Base-by-base conservation (phyloP, 2,329 filamentous ascomycete genomes). In the Pseudovirgaria hyperparasitica region DNA sequence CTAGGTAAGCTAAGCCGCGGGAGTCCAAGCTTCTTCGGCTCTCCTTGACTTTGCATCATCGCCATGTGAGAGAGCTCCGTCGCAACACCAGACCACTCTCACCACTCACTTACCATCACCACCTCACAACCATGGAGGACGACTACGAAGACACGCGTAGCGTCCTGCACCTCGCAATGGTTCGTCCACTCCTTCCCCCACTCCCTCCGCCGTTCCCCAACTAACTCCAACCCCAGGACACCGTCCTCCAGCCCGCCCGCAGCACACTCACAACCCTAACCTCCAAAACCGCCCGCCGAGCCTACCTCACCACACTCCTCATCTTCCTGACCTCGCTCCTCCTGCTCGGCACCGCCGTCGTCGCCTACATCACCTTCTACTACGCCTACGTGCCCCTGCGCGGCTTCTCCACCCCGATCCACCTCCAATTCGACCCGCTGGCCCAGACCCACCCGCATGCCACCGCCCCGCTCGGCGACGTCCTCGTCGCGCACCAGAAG, bases 301-400 rank as follows among this genome's bases (percentile, higher is more conserved):
- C 72, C 16, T 82, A 81, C 46, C 50, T 82, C 25, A 70, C 69
- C 32, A 70, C 63, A 9, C 36, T 65, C 9, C 59, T 77, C 14
- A 57, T 73, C 36, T 45, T 67, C 23, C 37, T 56, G 26, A 61
- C 72, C 13, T 65, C 67, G 3, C 38, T 65, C 10, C 37, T 67
- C 21, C 63, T 82, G 26, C 54, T 78, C 22, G 62, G 58, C 19
- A 49, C 72, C 12, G 73, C 76, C 5, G 53, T 65, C 5, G 44
- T 70, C 20, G 72, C 73, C 18, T 82, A 81, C 46, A 58, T 61
- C 19, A 54, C 75, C 11, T 81, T 82, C 55, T 82, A 82, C 57
- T 64, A 67, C 50, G 66, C 64, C 34, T 80, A 74, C 53, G 69
- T 82, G 13, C 77, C 77, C 1, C 65, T 70, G 27, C 68, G 76